Evolutionary conservation across 352 stramenopile species (phyloP), one percentile per base, ranked within the genome.

Genomic region (Globisporangium solare): DNA sequence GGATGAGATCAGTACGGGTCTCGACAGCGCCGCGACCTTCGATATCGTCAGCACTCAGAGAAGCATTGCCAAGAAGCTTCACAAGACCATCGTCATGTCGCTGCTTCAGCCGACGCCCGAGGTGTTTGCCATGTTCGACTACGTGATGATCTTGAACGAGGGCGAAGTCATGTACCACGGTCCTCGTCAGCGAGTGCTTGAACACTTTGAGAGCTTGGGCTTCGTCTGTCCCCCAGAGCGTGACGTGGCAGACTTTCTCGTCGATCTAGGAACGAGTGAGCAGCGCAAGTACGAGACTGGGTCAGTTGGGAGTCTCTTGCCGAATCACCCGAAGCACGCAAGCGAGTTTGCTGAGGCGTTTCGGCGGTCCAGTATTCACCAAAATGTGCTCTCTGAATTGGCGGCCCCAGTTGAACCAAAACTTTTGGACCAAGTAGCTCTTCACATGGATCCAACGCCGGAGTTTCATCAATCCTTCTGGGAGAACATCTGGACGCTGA

Each of bases 61-160:
- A 0, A 72, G 56, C 17, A 71, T 87, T 6, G 76, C 78, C 27
- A 68, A 83, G 55, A 71, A 20, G 14, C 42, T 89, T 7, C 62
- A 65, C 15, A 74, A 77, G 50, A 85, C 76, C 0, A 49, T 76
- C 10, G 76, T 88, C 1, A 79, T 97, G 13, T 79, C 86, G 0
- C 63, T 98, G 32, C 65, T 97, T 6, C 76, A 98, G 67, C 70
- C 70, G 1, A 71, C 92, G 1, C 75, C 70, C 0, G 73, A 83
- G 14, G 68, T 86, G 1, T 78, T 79, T 42, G 62, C 68, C 3
- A 54, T 86, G 2, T 86, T 86, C 45, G 75, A 83, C 57, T 54
- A 80, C 61, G 68, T 83, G 0, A 31, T 83, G 15, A 63, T 86
- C 42, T 39, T 86, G 45, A 81, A 76, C 47, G 66, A 77, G 0